Conservation (phyloP, 1,284 basidiomycete genomes). For the Lignosus rhinocerotis region DNA sequence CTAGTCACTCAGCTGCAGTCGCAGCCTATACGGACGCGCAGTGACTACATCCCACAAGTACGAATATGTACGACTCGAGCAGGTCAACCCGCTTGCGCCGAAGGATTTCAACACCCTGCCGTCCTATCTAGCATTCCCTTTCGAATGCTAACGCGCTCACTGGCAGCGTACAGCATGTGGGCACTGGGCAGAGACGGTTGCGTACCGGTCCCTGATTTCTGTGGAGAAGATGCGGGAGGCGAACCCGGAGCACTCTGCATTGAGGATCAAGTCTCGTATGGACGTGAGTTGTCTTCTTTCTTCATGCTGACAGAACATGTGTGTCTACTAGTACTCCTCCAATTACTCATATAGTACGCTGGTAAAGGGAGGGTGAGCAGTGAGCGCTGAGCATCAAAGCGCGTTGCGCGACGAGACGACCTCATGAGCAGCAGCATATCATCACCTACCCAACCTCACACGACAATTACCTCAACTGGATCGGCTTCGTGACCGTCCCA, state of each 20-base stretch:
- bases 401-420: neutral
- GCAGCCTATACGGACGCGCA: too few species aligned
- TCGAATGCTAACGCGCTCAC: too few species aligned
- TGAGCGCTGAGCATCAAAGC: neutral
- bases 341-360: slow-evolving; percentile 9
- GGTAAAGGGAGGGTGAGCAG: slow-evolving; percentile 16
- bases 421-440: slow-evolving; percentile 11
- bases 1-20: too few species aligned
- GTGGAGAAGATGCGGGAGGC: slow-evolving; percentile 14
- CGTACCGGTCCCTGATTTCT: slow-evolving; percentile 17
- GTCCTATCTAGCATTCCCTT: too few species aligned
- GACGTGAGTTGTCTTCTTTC: slow-evolving; percentile 3
- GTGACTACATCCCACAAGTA: too few species aligned
- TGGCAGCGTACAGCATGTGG: too few species aligned
- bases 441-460: slow-evolving; percentile 27
- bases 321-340: neutral
- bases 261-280: slow-evolving; percentile 12
- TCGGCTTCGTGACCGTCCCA: slow-evolving; percentile 23
- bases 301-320: too few species aligned
- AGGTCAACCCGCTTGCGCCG: too few species aligned
- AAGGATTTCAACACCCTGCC: too few species aligned
- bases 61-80: too few species aligned
- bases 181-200: slow-evolving; percentile 23
- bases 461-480: slow-evolving; percentile 26
- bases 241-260: slow-evolving; percentile 14